Conservation (phyloP, 768 basidiomycete species). For the Tylopilus balloui region DNA sequence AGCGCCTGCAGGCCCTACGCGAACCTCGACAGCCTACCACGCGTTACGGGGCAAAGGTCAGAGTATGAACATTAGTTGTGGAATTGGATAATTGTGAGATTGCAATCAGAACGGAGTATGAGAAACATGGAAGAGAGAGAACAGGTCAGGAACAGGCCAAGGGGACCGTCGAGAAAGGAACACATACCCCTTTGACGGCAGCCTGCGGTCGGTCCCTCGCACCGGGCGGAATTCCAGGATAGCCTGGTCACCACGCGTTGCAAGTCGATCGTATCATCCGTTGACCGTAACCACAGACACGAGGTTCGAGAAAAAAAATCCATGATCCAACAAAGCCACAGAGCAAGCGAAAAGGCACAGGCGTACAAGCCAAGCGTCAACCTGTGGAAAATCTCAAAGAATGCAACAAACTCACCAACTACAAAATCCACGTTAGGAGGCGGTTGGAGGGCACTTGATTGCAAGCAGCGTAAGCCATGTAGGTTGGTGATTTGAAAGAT, state of each 20-base stretch:
- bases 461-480: slow-evolving; percentile 6
- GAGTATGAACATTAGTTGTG: slow-evolving; percentile 8
- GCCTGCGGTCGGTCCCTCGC: slow-evolving; percentile 74
- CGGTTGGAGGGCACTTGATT: slow-evolving; percentile 67
- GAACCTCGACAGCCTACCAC: slow-evolving; percentile 79
- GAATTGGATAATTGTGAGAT: not conserved
- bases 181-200: slow-evolving; percentile 78
- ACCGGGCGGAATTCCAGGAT: slow-evolving; percentile 83
- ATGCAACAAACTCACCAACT: slow-evolving; percentile 47
- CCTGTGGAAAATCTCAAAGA: not conserved
- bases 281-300: not conserved
- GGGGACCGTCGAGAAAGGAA: not conserved
- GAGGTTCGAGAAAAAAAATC: not conserved
- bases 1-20: slow-evolving; percentile 65
- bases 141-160: slow-evolving; percentile 1
- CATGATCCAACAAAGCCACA: not conserved
- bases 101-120: not conserved
- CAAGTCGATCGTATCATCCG: not conserved
- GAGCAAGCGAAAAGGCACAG: not conserved
- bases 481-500: not conserved
- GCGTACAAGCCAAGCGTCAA: slow-evolving; percentile 1
- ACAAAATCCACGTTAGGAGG: slow-evolving; percentile 90
- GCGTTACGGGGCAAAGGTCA: not conserved
- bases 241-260: slow-evolving; percentile 45
- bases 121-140: not conserved